phyloP scores from a whole-genome alignment of 1,139 yeast genomes.

The Protomyces inundatus region DNA sequence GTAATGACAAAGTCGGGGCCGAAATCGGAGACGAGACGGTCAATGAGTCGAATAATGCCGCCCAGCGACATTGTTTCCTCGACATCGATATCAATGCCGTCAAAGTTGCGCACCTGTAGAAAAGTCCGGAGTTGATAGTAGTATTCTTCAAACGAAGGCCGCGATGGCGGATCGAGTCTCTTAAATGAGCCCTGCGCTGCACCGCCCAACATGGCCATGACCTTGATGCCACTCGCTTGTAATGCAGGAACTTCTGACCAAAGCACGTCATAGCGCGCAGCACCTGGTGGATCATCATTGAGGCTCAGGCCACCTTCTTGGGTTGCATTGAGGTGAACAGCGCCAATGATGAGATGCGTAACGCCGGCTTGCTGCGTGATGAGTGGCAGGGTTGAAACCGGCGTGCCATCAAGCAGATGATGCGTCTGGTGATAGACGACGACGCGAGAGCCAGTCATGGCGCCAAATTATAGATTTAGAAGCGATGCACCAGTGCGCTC shows the following conservation, averaged over 20 bases:
- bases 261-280: neutral
- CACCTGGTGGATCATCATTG: slow-evolving; percentile 2
- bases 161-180: neutral
- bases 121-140: neutral
- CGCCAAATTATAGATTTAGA: too few species aligned
- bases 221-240: neutral
- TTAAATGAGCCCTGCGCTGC: slow-evolving; percentile 15
- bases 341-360: slow-evolving; percentile 11
- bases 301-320: neutral
- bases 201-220: slow-evolving; percentile 19
- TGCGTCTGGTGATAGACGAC: slow-evolving; percentile 22
- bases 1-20: slow-evolving; percentile 1
- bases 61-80: slow-evolving; percentile 13
- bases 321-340: slow-evolving; percentile 9
- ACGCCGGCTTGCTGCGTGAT: neutral
- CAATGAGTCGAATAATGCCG: slow-evolving; percentile 12
- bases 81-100: slow-evolving; percentile 18
- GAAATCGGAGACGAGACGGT: slow-evolving; percentile 2
- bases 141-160: neutral
- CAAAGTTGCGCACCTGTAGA: neutral
- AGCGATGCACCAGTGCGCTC: too few species aligned
- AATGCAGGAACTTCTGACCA: slow-evolving; percentile 6
- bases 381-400: neutral
- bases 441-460: neutral
- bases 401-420: neutral